phyloP scores from a whole-genome alignment of 768 basidiomycete genomes.

The Amyloporia xantha region DNA sequence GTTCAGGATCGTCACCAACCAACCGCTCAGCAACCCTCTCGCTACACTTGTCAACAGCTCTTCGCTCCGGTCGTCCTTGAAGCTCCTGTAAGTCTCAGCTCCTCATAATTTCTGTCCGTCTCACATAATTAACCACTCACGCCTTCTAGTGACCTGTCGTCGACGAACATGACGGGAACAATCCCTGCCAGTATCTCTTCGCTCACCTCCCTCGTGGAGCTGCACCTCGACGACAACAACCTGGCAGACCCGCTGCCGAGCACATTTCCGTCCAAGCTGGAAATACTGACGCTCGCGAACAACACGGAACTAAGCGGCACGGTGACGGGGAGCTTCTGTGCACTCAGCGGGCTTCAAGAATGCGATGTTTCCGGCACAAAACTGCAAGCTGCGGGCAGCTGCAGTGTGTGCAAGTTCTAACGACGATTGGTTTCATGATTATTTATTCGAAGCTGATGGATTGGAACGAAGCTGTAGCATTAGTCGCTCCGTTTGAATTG shows the following conservation, averaged over 20 bases:
- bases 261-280: conserved; percentile 29
- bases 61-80: conserved; percentile 27
- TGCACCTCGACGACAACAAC: conserved; percentile 33
- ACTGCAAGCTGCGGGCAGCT: conserved; percentile 20
- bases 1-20: conserved; percentile 31
- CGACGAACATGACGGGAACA: conserved; percentile 32
- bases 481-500: too few relatives aligned
- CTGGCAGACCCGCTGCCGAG: conserved; percentile 28
- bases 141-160: conserved; percentile 29
- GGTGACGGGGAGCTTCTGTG: conserved; percentile 24
- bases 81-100: conserved; percentile 24
- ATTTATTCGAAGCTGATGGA: too few relatives aligned
- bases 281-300: conserved; percentile 29
- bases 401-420: conserved; percentile 22
- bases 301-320: conserved; percentile 32
- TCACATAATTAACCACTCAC: neutral
- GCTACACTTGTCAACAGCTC: conserved; percentile 25
- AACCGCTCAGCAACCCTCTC: conserved; percentile 28
- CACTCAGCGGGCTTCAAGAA: conserved; percentile 18
- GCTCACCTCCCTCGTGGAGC: conserved; percentile 28
- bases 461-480: too few relatives aligned
- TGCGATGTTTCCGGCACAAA: conserved; percentile 22
- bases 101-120: neutral
- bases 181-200: conserved; percentile 30
- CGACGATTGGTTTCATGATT: too few relatives aligned